Conservation (phyloP, 1,284 basidiomycete species). For the Ustilago tritici region DNA sequence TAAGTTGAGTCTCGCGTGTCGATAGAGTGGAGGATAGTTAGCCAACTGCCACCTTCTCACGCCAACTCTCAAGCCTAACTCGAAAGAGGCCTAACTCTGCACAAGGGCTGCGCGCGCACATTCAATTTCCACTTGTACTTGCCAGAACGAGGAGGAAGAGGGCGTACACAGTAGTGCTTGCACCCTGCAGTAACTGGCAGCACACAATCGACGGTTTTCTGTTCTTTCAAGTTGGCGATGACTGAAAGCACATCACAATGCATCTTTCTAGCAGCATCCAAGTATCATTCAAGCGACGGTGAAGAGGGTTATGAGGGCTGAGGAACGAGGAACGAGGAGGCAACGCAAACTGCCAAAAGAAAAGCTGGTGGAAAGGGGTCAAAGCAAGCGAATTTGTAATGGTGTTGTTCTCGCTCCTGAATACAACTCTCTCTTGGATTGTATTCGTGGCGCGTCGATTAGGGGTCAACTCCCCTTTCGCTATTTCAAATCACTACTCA, state of each 20-base stretch:
- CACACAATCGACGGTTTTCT: background rate
- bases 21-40: background rate
- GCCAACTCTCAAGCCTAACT: background rate
- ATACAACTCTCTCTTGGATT: constrained; percentile 20
- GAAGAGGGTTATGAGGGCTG: background rate
- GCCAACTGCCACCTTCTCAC: background rate
- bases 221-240: background rate
- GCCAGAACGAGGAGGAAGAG: background rate
- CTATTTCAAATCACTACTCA: background rate
- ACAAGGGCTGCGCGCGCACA: constrained; percentile 3
- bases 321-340: background rate
- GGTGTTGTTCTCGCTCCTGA: constrained; percentile 35
- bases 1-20: background rate
- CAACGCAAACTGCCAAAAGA: background rate
- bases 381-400: constrained; percentile 17
- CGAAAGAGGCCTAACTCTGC: background rate
- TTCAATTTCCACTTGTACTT: background rate
- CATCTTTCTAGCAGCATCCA: background rate
- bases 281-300: background rate
- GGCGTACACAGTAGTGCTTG: background rate
- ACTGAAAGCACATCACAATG: constrained; percentile 1
- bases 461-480: constrained; percentile 12
- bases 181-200: background rate
- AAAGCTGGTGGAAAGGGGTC: constrained; percentile 8
- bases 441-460: constrained; percentile 27